phyloP scores from a whole-genome alignment of 1,284 basidiomycete genomes.

The Ustilago xerochloae region DNA sequence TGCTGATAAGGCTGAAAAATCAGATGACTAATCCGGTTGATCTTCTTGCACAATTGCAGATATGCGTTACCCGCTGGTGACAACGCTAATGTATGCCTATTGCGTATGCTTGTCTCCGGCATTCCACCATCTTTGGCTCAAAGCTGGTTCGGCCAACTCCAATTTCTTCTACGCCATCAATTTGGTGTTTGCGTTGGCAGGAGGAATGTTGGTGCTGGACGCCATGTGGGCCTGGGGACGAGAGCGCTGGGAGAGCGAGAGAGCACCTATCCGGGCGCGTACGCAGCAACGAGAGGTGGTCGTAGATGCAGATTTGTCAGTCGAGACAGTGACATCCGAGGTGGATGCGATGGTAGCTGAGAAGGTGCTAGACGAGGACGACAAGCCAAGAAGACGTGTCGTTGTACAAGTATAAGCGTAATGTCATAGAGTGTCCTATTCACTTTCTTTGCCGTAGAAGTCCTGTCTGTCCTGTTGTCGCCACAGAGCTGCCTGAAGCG shows the following conservation, averaged over 20 bases:
- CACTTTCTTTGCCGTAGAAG: too few relatives aligned
- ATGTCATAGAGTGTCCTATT: neutral
- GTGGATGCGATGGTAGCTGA: neutral
- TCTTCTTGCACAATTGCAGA: slow-evolving; percentile 76
- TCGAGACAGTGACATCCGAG: slow-evolving; percentile 9
- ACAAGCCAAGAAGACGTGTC: slow-evolving; percentile 15
- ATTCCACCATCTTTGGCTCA: slow-evolving; percentile 91
- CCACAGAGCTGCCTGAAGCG: neutral
- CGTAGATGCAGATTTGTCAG: slow-evolving; percentile 8
- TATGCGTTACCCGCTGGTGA: slow-evolving; percentile 86
- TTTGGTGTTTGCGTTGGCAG: slow-evolving; percentile 88
- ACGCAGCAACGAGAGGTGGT: neutral
- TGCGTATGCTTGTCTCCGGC: slow-evolving; percentile 86
- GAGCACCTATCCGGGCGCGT: slow-evolving; percentile 27
- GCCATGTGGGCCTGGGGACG: slow-evolving; percentile 76
- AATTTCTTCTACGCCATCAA: slow-evolving; percentile 98
- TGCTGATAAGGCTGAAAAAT: neutral
- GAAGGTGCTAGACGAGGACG: slow-evolving; percentile 9
- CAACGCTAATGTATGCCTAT: slow-evolving; percentile 84
- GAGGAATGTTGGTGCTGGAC: slow-evolving; percentile 84
- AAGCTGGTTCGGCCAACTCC: slow-evolving; percentile 91
- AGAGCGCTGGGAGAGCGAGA: slow-evolving; percentile 57
- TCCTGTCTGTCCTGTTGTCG: neutral
- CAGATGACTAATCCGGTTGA: too few relatives aligned
- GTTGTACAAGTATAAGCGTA: slow-evolving; percentile 37